These are phyloP conservation scores for Beauveria rudraprayagi DNA, from an alignment of 2,329 filamentous ascomycete genomes.

Conservation along the genomic window DNA sequence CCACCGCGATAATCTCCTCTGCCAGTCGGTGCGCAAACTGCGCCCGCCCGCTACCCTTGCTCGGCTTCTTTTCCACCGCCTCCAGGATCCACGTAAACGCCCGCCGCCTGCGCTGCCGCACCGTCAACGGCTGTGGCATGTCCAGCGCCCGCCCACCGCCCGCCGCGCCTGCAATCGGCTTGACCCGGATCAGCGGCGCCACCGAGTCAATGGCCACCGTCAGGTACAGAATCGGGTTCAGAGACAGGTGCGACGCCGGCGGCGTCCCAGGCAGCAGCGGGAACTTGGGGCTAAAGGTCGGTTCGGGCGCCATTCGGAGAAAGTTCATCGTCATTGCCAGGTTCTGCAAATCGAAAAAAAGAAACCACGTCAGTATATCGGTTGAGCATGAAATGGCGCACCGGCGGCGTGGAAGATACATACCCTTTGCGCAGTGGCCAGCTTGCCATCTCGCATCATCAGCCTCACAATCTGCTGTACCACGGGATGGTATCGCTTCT, in stretches of 20 bases:
- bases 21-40: constrained; percentile 73
- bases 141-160: constrained; percentile 82
- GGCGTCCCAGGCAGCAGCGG: constrained; percentile 70
- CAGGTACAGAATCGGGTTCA: constrained; percentile 85
- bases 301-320: constrained; percentile 77
- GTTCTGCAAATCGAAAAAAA: constrained; percentile 45
- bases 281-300: constrained; percentile 61
- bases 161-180: constrained; percentile 64
- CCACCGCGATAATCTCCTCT: constrained; percentile 77
- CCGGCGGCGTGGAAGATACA: constrained; percentile 18
- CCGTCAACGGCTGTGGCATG: constrained; percentile 67
- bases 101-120: constrained; percentile 66
- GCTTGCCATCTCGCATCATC: constrained; percentile 86
- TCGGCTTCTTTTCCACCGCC: constrained; percentile 69
- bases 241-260: constrained; percentile 69
- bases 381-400: background rate
- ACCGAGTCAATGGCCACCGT: constrained; percentile 88
- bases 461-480: constrained; percentile 82
- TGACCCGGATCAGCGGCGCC: constrained; percentile 77
- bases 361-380: background rate
- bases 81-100: constrained; percentile 88
- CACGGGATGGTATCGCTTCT: constrained; percentile 78
- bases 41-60: constrained; percentile 60
- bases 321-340: constrained; percentile 76
- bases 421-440: constrained; percentile 83